Evolutionary conservation across 768 basidiomycete genomes (phyloP).

Genomic region (Mycena maculata): DNA sequence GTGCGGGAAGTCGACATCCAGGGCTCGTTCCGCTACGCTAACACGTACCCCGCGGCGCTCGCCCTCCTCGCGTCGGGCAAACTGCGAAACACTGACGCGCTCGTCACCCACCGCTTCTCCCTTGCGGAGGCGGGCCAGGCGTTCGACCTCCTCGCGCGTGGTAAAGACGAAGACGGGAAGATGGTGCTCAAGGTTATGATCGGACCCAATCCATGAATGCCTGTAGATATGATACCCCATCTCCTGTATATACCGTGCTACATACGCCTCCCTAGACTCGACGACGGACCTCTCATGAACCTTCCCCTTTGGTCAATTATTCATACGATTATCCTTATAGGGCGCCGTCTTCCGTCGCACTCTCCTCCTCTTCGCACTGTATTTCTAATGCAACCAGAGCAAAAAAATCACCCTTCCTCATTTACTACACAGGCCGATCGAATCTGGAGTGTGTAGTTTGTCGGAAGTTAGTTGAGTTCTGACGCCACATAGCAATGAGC

Average conservation of each 20-base stretch:
- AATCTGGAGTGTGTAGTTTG: neutral
- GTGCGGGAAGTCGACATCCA: conserved; percentile 92
- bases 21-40: conserved; percentile 91
- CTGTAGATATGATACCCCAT: conserved; percentile 1
- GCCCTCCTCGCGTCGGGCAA: conserved; percentile 76
- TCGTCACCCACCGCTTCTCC: conserved; percentile 82
- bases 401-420: too few relatives aligned
- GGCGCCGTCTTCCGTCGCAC: neutral
- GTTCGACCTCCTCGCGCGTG: conserved; percentile 84
- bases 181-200: conserved; percentile 95
- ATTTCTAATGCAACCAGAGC: conserved; percentile 28
- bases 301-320: conserved; percentile 5
- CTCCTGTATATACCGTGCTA: neutral
- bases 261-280: conserved; percentile 8
- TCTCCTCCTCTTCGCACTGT: conserved; percentile 12
- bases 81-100: conserved; percentile 72
- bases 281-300: conserved; percentile 14
- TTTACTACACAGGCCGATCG: too few relatives aligned
- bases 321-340: conserved; percentile 23
- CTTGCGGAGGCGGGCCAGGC: conserved; percentile 76
- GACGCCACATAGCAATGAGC: neutral
- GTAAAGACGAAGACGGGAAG: conserved; percentile 81
- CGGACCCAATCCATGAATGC: conserved; percentile 39
- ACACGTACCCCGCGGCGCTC: conserved; percentile 92
- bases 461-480: neutral